These are phyloP conservation scores for Pouteria glomerata DNA, from an alignment of 148 eudicot species.

Conservation along the genomic window DNA sequence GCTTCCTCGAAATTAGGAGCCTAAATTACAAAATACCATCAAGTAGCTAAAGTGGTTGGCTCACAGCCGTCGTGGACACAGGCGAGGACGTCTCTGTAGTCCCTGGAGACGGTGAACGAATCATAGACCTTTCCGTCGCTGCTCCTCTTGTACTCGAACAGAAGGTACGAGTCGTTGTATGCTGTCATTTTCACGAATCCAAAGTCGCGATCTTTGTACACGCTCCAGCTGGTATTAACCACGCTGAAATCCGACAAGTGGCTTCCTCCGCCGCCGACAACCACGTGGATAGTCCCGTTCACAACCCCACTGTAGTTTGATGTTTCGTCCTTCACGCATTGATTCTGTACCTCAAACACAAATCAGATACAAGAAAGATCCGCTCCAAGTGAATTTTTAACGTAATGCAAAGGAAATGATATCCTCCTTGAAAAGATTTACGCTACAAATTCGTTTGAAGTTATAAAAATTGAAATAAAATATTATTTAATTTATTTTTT, in stretches of 20 bases:
- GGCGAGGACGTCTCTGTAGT: slow-evolving; percentile 69
- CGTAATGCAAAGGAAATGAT: no score
- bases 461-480: no score
- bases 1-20: no score
- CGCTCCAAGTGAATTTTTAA: no score
- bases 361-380: no score
- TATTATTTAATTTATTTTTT: no score
- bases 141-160: slow-evolving; percentile 86
- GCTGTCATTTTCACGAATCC: slow-evolving; percentile 81
- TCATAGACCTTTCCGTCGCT: slow-evolving; percentile 75
- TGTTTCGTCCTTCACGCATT: slow-evolving; percentile 55
- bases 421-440: no score
- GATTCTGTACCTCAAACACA: slow-evolving; percentile 34
- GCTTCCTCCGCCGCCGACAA: slow-evolving; percentile 76
- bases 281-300: slow-evolving; percentile 84
- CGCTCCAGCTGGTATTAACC: slow-evolving; percentile 61
- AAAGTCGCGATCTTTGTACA: slow-evolving; percentile 55
- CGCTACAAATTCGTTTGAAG: no score
- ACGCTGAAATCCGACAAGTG: slow-evolving; percentile 53
- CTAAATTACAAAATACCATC: no score
- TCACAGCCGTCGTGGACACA: slow-evolving; percentile 62
- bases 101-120: slow-evolving; percentile 71
- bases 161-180: slow-evolving; percentile 61
- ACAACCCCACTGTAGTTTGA: slow-evolving; percentile 55
- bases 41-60: slow-evolving; percentile 42